Percentiles rank a stretch among this genome's conserved stretches.
These are phyloP conservation scores for Fusarium chaquense DNA, from an alignment of 2,329 filamentous ascomycete species.

Conservation along the genomic window DNA sequence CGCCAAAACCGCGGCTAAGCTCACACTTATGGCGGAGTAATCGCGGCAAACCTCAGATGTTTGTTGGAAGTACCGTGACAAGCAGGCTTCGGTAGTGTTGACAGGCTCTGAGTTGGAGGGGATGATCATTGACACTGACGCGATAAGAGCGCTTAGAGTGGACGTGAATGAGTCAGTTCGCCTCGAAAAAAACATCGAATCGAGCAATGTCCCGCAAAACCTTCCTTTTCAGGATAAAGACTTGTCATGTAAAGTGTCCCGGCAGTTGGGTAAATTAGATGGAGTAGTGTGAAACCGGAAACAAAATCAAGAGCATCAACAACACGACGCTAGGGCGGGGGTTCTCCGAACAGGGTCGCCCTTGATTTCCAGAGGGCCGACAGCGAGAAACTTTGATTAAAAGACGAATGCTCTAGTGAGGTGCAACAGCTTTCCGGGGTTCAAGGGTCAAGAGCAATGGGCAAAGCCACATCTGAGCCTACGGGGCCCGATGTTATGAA, in stretches of 20 bases:
- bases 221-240: conserved; percentile 35
- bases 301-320: conserved; percentile 32
- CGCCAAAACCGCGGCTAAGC: conserved; percentile 41
- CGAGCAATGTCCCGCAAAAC: conserved; percentile 31
- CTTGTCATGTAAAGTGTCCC: conserved; percentile 26
- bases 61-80: conserved; percentile 9
- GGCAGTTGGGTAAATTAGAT: conserved; percentile 42
- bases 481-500: conserved; percentile 7
- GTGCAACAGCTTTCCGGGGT: conserved; percentile 5
- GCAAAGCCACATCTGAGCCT: conserved; percentile 6
- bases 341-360: conserved; percentile 10
- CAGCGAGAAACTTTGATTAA: conserved; percentile 3
- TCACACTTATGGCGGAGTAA: conserved; percentile 32
- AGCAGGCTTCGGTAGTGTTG: conserved; percentile 21
- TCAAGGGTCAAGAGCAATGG: conserved; percentile 7
- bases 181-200: conserved; percentile 17
- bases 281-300: conserved; percentile 43
- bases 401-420: not conserved
- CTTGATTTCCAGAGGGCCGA: conserved; percentile 21
- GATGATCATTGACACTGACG: conserved; percentile 32
- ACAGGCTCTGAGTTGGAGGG: conserved; percentile 23
- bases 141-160: conserved; percentile 47
- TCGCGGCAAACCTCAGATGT: conserved; percentile 37
- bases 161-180: conserved; percentile 32
- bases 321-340: conserved; percentile 8